Conservation (phyloP, 495 filamentous ascomycete species). For the Pyrenula aspistea region DNA sequence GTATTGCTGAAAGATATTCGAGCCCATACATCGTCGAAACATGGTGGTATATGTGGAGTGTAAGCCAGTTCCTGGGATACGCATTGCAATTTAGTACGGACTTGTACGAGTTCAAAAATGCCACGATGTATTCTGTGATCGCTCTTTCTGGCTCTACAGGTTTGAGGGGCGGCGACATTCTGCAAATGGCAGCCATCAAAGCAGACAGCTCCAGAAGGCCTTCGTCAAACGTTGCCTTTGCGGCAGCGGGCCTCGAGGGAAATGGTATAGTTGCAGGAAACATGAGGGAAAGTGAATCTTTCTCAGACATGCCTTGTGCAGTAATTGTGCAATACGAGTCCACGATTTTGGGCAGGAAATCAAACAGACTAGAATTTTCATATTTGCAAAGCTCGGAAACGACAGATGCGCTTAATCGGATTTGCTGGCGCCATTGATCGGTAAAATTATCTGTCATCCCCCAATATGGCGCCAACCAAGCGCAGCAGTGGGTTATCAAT, state of each 20-base stretch:
- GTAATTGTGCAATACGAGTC: conserved; percentile 76
- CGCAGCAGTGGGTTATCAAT: conserved; percentile 68
- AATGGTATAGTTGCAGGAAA: conserved; percentile 90
- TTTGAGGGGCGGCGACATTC: conserved; percentile 34
- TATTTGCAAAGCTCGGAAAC: conserved; percentile 70
- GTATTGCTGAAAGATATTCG: conserved; percentile 67
- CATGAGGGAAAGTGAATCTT: conserved; percentile 65
- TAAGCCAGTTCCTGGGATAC: conserved; percentile 84
- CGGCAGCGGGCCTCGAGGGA: conserved; percentile 55
- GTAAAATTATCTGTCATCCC: conserved; percentile 60
- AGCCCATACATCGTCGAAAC: conserved; percentile 79
- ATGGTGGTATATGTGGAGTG: conserved; percentile 89
- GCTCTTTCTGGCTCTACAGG: conserved; percentile 40
- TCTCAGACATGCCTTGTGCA: conserved; percentile 46
- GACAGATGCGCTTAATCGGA: conserved; percentile 83
- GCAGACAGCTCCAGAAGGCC: conserved; percentile 81
- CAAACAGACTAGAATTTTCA: conserved; percentile 67
- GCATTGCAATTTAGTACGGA: conserved; percentile 83
- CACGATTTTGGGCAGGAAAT: conserved; percentile 82
- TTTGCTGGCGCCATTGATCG: conserved; percentile 84
- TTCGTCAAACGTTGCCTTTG: conserved; percentile 65
- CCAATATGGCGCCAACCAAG: conserved; percentile 94
- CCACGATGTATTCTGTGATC: conserved; percentile 17
- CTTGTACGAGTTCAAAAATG: conserved; percentile 55
- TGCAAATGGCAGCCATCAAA: conserved; percentile 69